Percentiles rank a stretch among this genome's conserved stretches.
Evolutionary conservation across 139 green algal genomes (phyloP).

Genomic region (Coelastrella sp.): DNA sequence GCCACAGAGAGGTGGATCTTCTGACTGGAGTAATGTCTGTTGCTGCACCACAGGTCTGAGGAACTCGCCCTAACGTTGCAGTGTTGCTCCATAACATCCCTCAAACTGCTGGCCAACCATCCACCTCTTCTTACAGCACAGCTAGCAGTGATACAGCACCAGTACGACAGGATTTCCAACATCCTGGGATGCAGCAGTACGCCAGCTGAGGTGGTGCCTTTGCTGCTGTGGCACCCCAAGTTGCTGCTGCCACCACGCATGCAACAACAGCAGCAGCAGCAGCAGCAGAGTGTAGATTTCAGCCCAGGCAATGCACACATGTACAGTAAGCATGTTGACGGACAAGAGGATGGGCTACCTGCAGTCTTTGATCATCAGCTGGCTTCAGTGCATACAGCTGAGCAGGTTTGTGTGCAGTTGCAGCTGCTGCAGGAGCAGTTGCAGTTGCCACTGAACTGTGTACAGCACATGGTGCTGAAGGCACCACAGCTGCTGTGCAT

Average conservation of each 20-base stretch:
- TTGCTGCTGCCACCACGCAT: conserved; percentile 29
- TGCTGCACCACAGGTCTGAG: conserved; percentile 17
- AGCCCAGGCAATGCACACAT: neutral
- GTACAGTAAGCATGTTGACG: neutral
- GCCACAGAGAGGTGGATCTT: neutral
- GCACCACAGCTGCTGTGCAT: neutral
- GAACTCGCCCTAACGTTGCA: conserved; percentile 20
- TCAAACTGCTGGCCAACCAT: conserved; percentile 21
- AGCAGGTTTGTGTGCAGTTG: conserved; percentile 7
- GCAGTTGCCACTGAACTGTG: neutral
- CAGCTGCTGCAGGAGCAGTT: neutral
- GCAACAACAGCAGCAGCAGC: conserved; percentile 15
- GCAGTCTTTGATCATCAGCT: too few relatives aligned
- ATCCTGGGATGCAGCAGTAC: neutral
- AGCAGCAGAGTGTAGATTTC: neutral
- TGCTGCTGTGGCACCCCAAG: conserved; percentile 17
- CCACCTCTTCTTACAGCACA: conserved; percentile 6
- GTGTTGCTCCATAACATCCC: neutral
- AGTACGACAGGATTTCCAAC: conserved; percentile 5
- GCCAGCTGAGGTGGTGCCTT: neutral
- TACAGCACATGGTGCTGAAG: neutral
- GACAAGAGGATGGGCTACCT: too few relatives aligned
- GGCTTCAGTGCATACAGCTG: neutral
- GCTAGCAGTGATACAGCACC: conserved; percentile 25
- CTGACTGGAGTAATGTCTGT: neutral